phyloP scores from a whole-genome alignment of 345 rosid species.

The Syzygium jambos region DNA sequence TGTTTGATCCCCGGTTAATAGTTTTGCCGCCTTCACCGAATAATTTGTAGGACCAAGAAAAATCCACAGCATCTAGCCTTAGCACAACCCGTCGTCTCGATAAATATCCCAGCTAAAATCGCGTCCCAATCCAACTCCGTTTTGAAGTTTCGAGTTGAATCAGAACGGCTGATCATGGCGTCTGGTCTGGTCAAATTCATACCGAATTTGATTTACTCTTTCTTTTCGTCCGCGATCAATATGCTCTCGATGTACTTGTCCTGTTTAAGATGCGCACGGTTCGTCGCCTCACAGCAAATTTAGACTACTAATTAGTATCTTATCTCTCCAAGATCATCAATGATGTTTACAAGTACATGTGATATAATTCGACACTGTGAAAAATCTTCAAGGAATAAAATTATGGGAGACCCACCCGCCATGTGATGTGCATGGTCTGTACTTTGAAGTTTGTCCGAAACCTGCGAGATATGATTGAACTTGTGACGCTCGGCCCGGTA shows the following conservation, averaged over 20 bases:
- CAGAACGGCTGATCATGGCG: not conserved
- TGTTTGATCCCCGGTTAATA: not conserved
- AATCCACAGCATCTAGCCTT: not conserved
- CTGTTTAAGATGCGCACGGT: accelerated
- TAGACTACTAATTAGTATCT: not conserved
- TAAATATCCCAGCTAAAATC: not conserved
- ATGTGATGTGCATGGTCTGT: not conserved
- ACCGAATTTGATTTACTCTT: accelerated
- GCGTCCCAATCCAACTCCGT: not conserved
- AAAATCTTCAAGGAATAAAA: not conserved
- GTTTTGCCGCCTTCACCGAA: not conserved
- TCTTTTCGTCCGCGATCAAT: not conserved
- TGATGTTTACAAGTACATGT: not conserved
- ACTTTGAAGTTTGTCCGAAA: not conserved
- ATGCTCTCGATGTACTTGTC: not conserved
- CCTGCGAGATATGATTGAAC: not conserved
- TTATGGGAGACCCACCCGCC: not conserved
- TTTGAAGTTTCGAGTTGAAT: not conserved
- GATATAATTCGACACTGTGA: not conserved
- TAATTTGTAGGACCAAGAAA: not conserved
- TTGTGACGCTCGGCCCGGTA: not conserved
- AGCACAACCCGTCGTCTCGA: not conserved
- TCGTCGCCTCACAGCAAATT: not conserved
- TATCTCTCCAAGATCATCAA: not conserved
- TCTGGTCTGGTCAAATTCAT: not conserved